Percentiles rank a stretch among this genome's conserved stretches.
Evolutionary conservation across 371 early-diverging fungal species (phyloP).

Genomic region (Massospora cicadina): DNA sequence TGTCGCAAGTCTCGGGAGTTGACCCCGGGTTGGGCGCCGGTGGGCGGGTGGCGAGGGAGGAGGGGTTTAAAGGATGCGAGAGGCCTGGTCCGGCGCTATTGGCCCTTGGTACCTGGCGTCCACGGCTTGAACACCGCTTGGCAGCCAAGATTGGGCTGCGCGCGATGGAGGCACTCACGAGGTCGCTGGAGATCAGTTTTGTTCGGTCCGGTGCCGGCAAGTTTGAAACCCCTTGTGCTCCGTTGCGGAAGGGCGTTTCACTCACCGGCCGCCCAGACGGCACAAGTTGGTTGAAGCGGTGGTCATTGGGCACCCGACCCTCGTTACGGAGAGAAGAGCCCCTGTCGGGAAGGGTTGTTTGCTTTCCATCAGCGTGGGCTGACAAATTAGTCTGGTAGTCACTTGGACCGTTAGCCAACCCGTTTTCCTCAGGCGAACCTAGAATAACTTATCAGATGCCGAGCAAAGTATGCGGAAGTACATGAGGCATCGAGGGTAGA

Average conservation of each 20-base stretch:
- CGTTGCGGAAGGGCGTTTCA: background rate
- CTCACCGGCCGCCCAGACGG: background rate
- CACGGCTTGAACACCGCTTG: background rate
- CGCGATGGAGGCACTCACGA: slow-evolving; percentile 10
- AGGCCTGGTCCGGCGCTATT: background rate
- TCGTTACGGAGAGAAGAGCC: slow-evolving; percentile 10
- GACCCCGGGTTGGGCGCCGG: background rate
- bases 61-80: background rate
- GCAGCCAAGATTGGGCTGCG: slow-evolving; percentile 10
- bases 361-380: background rate
- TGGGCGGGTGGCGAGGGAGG: background rate
- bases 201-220: background rate
- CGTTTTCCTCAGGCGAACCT: background rate
- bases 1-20: background rate
- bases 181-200: slow-evolving; percentile 7
- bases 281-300: background rate
- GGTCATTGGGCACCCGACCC: background rate
- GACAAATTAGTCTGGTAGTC: background rate
- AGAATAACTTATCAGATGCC: background rate
- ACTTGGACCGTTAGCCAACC: background rate
- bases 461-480: background rate
- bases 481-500: background rate
- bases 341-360: background rate
- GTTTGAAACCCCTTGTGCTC: background rate
- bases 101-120: background rate